A percentile compares a stretch with the other conserved stretches of the same genome.
Conservation (phyloP, 2,329 filamentous ascomycete species). For the Trichophaea hybrida region DNA sequence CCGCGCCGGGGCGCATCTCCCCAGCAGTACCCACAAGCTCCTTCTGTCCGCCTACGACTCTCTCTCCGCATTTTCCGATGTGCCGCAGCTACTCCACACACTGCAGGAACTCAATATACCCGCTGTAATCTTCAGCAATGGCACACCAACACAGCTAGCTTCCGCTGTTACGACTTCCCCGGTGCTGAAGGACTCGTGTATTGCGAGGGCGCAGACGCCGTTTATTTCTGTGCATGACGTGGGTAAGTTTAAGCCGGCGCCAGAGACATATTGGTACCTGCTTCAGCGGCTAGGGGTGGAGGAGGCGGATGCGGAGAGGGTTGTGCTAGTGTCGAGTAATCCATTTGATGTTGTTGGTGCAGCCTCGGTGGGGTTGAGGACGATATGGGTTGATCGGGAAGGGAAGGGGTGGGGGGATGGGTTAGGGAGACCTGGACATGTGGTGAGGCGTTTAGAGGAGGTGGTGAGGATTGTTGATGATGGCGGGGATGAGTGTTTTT, state of each 20-base stretch:
- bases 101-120: constrained; percentile 34
- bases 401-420: constrained; percentile 51
- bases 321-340: constrained; percentile 60
- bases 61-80: constrained; percentile 51
- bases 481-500: no score
- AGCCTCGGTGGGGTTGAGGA: constrained; percentile 44
- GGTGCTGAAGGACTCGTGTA: not conserved
- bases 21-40: constrained; percentile 35
- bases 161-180: not conserved
- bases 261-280: constrained; percentile 47
- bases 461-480: constrained; percentile 12
- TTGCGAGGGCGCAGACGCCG: not conserved
- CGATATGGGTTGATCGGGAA: constrained; percentile 52
- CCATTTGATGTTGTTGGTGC: constrained; percentile 60
- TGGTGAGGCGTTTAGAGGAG: constrained; percentile 20
- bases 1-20: constrained; percentile 39
- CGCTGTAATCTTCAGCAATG: constrained; percentile 56
- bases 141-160: constrained; percentile 27
- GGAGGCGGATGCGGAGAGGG: constrained; percentile 33
- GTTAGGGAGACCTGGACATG: constrained; percentile 34
- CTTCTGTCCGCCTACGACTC: constrained; percentile 48
- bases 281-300: constrained; percentile 31
- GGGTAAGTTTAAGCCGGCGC: constrained; percentile 45
- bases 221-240: constrained; percentile 33
- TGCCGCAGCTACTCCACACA: constrained; percentile 39